Evolutionary conservation across 176 grass and related monocot genomes (phyloP).

Genomic region (Oryza glumipatula): DNA sequence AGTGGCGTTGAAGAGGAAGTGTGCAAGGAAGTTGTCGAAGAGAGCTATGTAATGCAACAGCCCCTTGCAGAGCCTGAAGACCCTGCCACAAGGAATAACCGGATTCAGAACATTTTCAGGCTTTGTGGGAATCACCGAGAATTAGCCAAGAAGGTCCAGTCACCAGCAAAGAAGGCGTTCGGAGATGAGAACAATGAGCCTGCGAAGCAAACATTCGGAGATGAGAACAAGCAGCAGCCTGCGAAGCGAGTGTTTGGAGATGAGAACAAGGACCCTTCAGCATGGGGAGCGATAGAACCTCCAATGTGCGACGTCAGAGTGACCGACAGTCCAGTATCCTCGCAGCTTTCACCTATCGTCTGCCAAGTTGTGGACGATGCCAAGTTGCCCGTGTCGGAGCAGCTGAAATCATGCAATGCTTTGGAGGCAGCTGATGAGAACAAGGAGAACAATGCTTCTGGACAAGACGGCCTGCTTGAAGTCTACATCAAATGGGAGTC

Average conservation of each 20-base stretch:
- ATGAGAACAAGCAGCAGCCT: constrained; percentile 1
- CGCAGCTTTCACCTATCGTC: constrained; percentile 47
- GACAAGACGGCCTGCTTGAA: constrained; percentile 52
- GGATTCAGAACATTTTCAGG: constrained; percentile 88
- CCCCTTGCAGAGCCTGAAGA: constrained; percentile 45
- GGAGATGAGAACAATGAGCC: neutral
- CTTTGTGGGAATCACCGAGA: constrained; percentile 88
- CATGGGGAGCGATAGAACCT: constrained; percentile 33
- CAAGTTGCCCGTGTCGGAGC: constrained; percentile 11
- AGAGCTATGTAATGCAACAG: constrained; percentile 33
- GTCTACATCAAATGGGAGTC: constrained; percentile 97
- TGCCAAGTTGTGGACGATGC: constrained; percentile 44
- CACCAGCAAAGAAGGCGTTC: constrained; percentile 33
- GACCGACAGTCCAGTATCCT: constrained; percentile 52
- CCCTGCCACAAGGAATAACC: constrained; percentile 50
- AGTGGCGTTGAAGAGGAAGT: constrained; percentile 54
- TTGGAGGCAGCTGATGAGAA: constrained; percentile 27
- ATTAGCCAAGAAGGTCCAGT: constrained; percentile 34
- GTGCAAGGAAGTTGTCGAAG: constrained; percentile 88
- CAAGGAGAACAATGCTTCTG: constrained; percentile 31
- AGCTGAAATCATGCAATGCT: constrained; percentile 35
- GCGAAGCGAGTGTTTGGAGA: constrained; percentile 43
- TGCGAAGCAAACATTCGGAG: constrained; percentile 18
- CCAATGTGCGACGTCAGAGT: constrained; percentile 53
- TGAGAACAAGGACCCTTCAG: constrained; percentile 51